These are phyloP conservation scores for Stagonosporopsis chrysanthemi DNA, from an alignment of 2,329 filamentous ascomycete species.

Conservation along the genomic window DNA sequence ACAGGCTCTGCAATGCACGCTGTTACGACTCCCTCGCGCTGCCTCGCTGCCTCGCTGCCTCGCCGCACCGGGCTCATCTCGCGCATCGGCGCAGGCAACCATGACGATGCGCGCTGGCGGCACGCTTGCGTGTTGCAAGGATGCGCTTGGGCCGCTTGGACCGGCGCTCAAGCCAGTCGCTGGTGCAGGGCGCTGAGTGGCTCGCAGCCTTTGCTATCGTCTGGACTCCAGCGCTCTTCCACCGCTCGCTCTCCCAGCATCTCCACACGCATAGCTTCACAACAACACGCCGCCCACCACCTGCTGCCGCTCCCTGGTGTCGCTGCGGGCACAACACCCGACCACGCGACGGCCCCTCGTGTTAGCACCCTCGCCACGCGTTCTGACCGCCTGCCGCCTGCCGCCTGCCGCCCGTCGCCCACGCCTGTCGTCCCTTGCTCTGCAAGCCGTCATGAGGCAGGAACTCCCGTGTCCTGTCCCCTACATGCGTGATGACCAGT, in stretches of 20 bases:
- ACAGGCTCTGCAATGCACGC: too few relatives aligned
- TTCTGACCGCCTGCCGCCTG: constrained; percentile 16
- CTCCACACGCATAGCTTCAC: constrained; percentile 20
- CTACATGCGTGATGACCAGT: constrained; percentile 51
- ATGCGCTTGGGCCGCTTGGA: constrained; percentile 28
- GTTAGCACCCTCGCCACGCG: constrained; percentile 18
- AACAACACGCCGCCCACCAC: constrained; percentile 22
- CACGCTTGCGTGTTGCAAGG: constrained; percentile 26
- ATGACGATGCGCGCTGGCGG: constrained; percentile 1
- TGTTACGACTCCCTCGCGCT: too few relatives aligned
- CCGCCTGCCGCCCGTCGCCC: constrained; percentile 9
- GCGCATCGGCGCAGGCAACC: background rate
- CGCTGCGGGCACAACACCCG: constrained; percentile 21
- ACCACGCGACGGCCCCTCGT: constrained; percentile 20
- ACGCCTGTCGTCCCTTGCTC: constrained; percentile 36
- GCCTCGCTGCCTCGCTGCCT: too few relatives aligned
- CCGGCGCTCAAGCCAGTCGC: constrained; percentile 24
- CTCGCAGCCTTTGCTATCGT: constrained; percentile 21
- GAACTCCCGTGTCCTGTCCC: constrained; percentile 48
- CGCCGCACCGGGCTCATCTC: background rate
- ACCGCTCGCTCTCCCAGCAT: constrained; percentile 23
- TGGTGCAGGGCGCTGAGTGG: constrained; percentile 32
- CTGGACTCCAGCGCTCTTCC: constrained; percentile 19
- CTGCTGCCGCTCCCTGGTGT: constrained; percentile 16
- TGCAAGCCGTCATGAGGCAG: constrained; percentile 50